Evolutionary conservation across 2,329 filamentous ascomycete species (phyloP), one percentile per base, ranked within the genome.

Genomic region (Microsporum audouinii): DNA sequence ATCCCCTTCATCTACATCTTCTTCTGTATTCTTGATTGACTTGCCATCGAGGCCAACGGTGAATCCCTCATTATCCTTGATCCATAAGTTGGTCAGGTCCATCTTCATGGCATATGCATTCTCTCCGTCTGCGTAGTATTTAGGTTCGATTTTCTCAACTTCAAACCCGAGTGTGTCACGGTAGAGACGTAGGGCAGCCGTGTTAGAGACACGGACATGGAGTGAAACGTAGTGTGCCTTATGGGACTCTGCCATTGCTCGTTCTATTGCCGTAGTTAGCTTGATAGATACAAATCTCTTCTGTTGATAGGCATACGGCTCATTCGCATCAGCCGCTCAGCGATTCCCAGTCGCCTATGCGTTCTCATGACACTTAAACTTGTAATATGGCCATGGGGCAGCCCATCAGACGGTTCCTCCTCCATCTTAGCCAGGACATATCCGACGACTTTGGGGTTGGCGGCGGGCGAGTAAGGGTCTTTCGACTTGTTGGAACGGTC

Each of bases 381-480:
- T 53, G 94, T 99, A 71, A 99, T 97, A 78, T 99, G 94, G 14
- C 94, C 94, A 77, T 97, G 94, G 68, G 87, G 88, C 45, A 96
- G 79, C 62, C 91, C 91, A 74, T 97, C 92, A 63, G 87, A 72
- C 5, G 94, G 92, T 75, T 97, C 94, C 79, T 99, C 94, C 76
- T 99, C 94, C 91, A 99, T 99, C 82, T 99, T 99, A 58, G 94
- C 94, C 31, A 99, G 85, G n/a, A 99, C 94, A 73, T 99, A 99
- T 69, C 94, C 94, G 29, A 99, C 94, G 63, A 99, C 95, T 77
- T 96, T 95, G 67, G 94, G 94, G 61, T 45, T 58, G 17, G 65
- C 65, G n/a, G 60, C 34, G 17, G 41, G 41, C 75, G 92, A 88
- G 55, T 87, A 86, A 0, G 86, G 83, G 73, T 88, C 86, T 67